These are phyloP conservation scores for Phytophthora cactorum DNA, from an alignment of 352 stramenopile species.

Conservation along the genomic window DNA sequence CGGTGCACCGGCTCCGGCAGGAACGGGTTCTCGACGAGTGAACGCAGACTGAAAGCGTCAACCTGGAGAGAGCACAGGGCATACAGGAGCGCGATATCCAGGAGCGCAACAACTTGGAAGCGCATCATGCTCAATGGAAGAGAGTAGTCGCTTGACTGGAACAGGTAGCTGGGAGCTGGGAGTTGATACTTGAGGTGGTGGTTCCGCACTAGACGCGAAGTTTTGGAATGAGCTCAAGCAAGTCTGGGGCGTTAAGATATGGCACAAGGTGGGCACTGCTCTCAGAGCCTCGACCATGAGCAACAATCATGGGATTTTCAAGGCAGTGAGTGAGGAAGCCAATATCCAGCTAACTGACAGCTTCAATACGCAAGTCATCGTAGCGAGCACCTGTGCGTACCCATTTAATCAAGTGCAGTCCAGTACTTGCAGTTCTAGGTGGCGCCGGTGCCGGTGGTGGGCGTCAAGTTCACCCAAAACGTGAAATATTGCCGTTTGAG, in stretches of 20 bases:
- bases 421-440: neutral
- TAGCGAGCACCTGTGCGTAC: conserved; percentile 4
- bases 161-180: conserved; percentile 24
- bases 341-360: conserved; percentile 3
- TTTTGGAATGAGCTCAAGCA: conserved; percentile 21
- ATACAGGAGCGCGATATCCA: conserved; percentile 13
- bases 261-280: neutral
- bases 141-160: conserved; percentile 27
- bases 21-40: conserved; percentile 27
- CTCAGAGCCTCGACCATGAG: neutral
- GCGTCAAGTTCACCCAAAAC: neutral
- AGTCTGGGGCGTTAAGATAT: neutral
- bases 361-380: neutral
- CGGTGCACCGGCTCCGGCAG: conserved; percentile 15
- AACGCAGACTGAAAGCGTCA: conserved; percentile 21
- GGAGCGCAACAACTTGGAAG: conserved; percentile 7
- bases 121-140: conserved; percentile 11
- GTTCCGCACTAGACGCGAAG: conserved; percentile 30
- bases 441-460: neutral
- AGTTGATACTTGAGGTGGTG: conserved; percentile 26
- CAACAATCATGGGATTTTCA: neutral
- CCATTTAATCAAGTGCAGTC: neutral
- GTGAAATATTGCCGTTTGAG: neutral
- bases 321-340: neutral
- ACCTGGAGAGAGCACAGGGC: conserved; percentile 25